phyloP scores from a whole-genome alignment of 495 filamentous ascomycete genomes.

The Pseudotulostoma volvatum region DNA sequence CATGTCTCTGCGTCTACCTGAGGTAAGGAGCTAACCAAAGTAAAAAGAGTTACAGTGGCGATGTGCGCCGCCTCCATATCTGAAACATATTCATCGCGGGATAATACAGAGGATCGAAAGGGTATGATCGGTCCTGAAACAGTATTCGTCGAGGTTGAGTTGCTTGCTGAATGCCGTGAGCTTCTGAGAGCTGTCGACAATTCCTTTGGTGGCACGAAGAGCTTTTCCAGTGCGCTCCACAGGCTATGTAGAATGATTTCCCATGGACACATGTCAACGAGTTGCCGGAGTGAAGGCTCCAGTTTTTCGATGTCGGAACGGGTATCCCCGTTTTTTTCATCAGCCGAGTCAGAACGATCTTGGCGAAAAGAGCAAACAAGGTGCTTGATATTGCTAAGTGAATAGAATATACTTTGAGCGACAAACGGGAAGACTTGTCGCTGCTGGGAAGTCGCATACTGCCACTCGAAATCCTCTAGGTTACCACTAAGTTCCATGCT shows the following conservation, averaged over 20 bases:
- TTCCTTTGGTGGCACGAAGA: slow-evolving; percentile 49
- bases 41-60: slow-evolving; percentile 38
- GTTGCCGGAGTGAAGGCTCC: slow-evolving; percentile 17
- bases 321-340: slow-evolving; percentile 3
- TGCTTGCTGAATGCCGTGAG: slow-evolving; percentile 23
- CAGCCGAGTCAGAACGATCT: slow-evolving; percentile 10
- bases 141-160: slow-evolving; percentile 14
- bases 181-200: slow-evolving; percentile 24
- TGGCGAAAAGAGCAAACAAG: slow-evolving; percentile 48
- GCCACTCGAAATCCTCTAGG: slow-evolving; percentile 26
- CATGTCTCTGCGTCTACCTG: slow-evolving; percentile 29
- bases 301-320: slow-evolving; percentile 19
- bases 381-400: slow-evolving; percentile 48
- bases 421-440: slow-evolving; percentile 38
- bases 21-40: slow-evolving; percentile 37
- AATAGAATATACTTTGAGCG: slow-evolving; percentile 58
- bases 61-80: slow-evolving; percentile 41
- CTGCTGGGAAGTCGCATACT: slow-evolving; percentile 23
- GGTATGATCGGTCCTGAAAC: slow-evolving; percentile 13
- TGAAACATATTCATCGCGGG: slow-evolving; percentile 24
- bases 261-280: slow-evolving; percentile 26
- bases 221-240: slow-evolving; percentile 51
- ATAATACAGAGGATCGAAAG: slow-evolving; percentile 14
- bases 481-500: slow-evolving; percentile 23
- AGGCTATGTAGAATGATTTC: slow-evolving; percentile 56